Evolutionary conservation across 164 flowering plant genomes (phyloP).

Genomic region (Kalanchoe fedtschenkoi): DNA sequence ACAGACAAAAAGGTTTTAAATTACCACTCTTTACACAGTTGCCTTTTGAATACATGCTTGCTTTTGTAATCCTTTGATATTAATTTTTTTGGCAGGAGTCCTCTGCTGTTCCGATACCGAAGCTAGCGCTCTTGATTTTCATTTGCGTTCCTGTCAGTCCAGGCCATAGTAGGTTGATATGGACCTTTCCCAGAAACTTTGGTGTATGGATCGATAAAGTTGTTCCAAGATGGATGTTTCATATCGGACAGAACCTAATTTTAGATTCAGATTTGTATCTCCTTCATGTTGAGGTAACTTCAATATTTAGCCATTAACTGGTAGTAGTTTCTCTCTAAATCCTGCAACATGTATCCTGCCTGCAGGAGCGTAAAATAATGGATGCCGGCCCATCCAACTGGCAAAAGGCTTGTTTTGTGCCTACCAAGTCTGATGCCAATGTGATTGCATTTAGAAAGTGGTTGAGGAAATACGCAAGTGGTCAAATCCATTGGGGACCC

Average conservation of each 20-base stretch:
- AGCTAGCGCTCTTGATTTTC: slow-evolving; percentile 36
- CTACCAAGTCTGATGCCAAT: slow-evolving; percentile 76
- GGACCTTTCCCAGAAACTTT: slow-evolving; percentile 76
- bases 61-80: background rate
- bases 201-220: slow-evolving; percentile 53
- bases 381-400: slow-evolving; percentile 59
- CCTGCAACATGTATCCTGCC: background rate
- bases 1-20: slow-evolving; percentile 24
- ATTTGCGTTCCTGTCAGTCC: slow-evolving; percentile 84
- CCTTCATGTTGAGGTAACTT: slow-evolving; percentile 73
- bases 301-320: background rate
- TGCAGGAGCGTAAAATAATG: slow-evolving; percentile 60
- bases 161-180: slow-evolving; percentile 78
- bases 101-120: slow-evolving; percentile 9
- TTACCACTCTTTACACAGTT: background rate
- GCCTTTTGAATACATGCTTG: background rate
- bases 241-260: slow-evolving; percentile 61
- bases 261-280: slow-evolving; percentile 84
- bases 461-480: slow-evolving; percentile 62
- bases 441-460: slow-evolving; percentile 72
- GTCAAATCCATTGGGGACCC: slow-evolving; percentile 60
- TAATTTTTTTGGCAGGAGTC: slow-evolving; percentile 20
- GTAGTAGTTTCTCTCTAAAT: background rate
- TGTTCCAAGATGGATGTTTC: slow-evolving; percentile 80
- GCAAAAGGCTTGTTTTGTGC: slow-evolving; percentile 80